Percentiles rank a stretch among this genome's conserved stretches.
Conservation (phyloP, 768 basidiomycete genomes). For the Xerocomus brunneocitrinus region DNA sequence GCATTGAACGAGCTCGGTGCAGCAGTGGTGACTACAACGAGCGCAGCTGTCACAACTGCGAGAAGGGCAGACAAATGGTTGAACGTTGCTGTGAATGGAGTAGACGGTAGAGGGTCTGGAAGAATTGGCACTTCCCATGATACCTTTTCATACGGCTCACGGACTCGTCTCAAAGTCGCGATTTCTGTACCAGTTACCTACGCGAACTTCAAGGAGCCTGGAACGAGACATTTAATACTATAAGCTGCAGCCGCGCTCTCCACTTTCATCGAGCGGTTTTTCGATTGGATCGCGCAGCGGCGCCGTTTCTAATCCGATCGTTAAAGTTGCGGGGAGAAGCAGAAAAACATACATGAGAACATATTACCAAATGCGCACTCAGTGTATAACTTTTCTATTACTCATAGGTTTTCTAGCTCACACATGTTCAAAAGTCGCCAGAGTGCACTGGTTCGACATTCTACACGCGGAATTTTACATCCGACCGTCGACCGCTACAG, state of each 20-base stretch:
- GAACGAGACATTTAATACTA: too few species aligned
- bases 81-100: neutral
- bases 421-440: conserved; percentile 14
- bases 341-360: neutral
- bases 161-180: too few species aligned
- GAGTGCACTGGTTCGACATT: conserved; percentile 20
- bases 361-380: conserved; percentile 1
- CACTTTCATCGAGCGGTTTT: too few species aligned
- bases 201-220: too few species aligned
- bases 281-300: too few species aligned
- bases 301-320: too few species aligned
- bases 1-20: neutral
- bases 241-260: too few species aligned
- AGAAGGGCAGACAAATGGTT: neutral
- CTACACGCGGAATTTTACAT: conserved; percentile 19
- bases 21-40: neutral
- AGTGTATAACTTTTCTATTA: neutral
- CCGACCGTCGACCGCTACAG: conserved; percentile 52
- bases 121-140: neutral
- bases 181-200: too few species aligned
- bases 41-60: neutral
- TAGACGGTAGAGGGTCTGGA: neutral
- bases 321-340: too few species aligned
- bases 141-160: neutral
- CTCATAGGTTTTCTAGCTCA: neutral